Percentiles rank a stretch among this genome's conserved stretches.
phyloP scores from a whole-genome alignment of 257 asterid species.

The Phtheirospermum japonicum region DNA sequence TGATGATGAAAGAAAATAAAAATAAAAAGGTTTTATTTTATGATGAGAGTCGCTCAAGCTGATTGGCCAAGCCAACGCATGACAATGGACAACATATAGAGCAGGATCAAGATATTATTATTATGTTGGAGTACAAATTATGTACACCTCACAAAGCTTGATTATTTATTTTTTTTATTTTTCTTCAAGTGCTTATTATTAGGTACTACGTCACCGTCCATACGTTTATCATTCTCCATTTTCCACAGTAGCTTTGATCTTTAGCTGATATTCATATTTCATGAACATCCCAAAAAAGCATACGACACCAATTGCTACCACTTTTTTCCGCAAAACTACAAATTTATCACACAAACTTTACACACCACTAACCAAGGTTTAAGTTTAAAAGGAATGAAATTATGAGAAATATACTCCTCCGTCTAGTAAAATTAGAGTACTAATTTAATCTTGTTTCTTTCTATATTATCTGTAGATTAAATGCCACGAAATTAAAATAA shows the following conservation, averaged over 20 bases:
- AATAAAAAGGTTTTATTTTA: not conserved
- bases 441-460: too few species aligned
- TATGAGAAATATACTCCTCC: too few species aligned
- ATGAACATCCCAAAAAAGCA: not conserved
- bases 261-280: not conserved
- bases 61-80: not conserved
- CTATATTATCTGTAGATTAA: too few species aligned
- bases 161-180: conserved; percentile 17
- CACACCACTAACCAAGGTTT: too few species aligned
- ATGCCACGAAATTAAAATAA: too few species aligned
- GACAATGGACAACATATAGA: not conserved
- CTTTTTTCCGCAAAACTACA: conserved; percentile 18
- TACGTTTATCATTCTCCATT: conserved; percentile 32
- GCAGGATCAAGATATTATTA: not conserved
- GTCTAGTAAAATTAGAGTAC: too few species aligned
- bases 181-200: conserved; percentile 22
- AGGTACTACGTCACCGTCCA: conserved; percentile 32
- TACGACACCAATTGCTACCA: conserved; percentile 19
- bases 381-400: too few species aligned
- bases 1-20: too few species aligned
- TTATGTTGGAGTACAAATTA: not conserved
- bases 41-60: too few species aligned
- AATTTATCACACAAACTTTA: not conserved
- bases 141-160: conserved; percentile 23
- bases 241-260: conserved; percentile 28